These are phyloP conservation scores for Westerdykella aurantiaca DNA, from an alignment of 2,329 filamentous ascomycete genomes.

Conservation along the genomic window DNA sequence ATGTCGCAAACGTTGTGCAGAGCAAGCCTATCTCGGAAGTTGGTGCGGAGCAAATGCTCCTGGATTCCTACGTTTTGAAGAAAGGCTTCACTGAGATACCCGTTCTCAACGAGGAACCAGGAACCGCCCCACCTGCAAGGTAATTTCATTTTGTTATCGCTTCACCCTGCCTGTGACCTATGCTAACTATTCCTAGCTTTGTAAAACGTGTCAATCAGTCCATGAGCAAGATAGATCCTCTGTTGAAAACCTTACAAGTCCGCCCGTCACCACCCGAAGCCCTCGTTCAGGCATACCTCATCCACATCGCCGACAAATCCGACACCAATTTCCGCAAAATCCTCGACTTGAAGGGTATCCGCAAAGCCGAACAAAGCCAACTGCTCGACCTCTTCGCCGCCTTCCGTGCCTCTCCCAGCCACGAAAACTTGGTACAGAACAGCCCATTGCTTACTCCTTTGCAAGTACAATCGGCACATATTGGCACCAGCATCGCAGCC, in stretches of 20 bases:
- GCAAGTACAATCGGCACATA: conserved; percentile 35
- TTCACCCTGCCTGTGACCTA: background rate
- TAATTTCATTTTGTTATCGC: conserved; percentile 26
- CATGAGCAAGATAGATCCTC: conserved; percentile 81
- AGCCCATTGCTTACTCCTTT: conserved; percentile 35
- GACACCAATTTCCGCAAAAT: conserved; percentile 96
- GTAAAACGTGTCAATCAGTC: conserved; percentile 78
- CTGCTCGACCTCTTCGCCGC: conserved; percentile 88
- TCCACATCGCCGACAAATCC: conserved; percentile 89
- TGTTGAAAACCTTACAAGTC: conserved; percentile 95
- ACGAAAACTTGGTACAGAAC: conserved; percentile 55
- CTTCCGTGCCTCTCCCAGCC: conserved; percentile 61
- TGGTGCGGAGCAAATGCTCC: conserved; percentile 94
- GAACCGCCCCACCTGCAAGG: conserved; percentile 52
- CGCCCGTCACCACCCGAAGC: conserved; percentile 86
- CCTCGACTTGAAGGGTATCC: conserved; percentile 87
- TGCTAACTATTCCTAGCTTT: conserved; percentile 52
- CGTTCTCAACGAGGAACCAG: conserved; percentile 52
- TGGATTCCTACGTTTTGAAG: conserved; percentile 88
- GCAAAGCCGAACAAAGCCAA: conserved; percentile 71
- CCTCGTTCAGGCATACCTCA: conserved; percentile 92
- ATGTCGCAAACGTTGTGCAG: conserved; percentile 77
- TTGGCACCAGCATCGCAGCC: conserved; percentile 37
- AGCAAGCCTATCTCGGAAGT: conserved; percentile 89
- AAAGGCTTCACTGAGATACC: conserved; percentile 70